Conservation (phyloP, 2,329 filamentous ascomycete species). For the Paraphaeosphaeria minitans region DNA sequence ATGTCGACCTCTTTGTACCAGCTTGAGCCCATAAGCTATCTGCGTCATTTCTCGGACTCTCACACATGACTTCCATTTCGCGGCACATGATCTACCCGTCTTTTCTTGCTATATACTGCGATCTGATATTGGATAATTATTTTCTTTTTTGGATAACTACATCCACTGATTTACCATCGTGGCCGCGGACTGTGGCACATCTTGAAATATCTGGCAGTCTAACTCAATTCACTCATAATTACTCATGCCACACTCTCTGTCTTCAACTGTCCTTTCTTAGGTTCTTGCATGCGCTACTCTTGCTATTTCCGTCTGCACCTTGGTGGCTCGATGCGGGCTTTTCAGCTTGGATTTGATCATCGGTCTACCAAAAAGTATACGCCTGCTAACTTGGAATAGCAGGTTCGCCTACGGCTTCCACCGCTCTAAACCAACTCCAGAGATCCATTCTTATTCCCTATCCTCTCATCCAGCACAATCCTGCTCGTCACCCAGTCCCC, state of each 20-base stretch:
- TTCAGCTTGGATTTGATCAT: too few relatives aligned
- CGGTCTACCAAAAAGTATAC: not conserved
- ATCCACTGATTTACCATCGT: not conserved
- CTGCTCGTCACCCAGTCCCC: slow-evolving; percentile 28
- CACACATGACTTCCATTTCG: not conserved
- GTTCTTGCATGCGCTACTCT: not conserved
- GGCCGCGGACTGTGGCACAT: not conserved
- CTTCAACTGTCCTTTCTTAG: not conserved
- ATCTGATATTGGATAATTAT: not conserved
- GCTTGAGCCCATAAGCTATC: not conserved
- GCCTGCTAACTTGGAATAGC: too few relatives aligned
- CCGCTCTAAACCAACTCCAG: slow-evolving; percentile 26
- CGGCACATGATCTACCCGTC: not conserved
- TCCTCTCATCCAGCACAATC: slow-evolving; percentile 32
- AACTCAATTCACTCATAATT: not conserved
- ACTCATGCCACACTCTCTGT: not conserved
- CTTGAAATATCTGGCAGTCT: not conserved
- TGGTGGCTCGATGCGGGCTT: too few relatives aligned
- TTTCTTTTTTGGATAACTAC: not conserved
- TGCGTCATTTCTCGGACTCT: not conserved
- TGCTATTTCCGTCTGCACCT: too few relatives aligned
- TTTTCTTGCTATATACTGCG: not conserved
- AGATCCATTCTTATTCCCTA: slow-evolving; percentile 29
- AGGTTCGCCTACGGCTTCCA: not conserved
- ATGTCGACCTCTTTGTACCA: not conserved